Conservation (phyloP, 176 grass and related monocot genomes). For the Alopecurus myosuroides region DNA sequence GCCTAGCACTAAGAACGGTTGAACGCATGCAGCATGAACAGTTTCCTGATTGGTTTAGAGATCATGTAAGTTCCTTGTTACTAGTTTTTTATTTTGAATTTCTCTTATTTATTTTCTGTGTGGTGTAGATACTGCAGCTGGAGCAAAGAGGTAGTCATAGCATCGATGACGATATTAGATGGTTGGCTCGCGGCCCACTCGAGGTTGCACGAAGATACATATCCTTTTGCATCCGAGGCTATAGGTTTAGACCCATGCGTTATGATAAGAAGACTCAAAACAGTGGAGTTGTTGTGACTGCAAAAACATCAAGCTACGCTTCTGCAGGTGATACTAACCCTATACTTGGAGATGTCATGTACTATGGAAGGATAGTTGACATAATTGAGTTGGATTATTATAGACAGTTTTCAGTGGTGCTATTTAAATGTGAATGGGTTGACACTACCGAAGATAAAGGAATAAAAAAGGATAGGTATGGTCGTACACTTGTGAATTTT, state of each 20-base stretch:
- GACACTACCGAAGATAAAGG: background rate
- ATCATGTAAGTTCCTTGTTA: background rate
- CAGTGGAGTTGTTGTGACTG: background rate
- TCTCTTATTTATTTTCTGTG: background rate
- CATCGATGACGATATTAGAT: background rate
- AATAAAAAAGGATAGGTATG: constrained; percentile 9
- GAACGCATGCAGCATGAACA: background rate
- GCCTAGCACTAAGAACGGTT: background rate
- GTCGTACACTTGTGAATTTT: constrained; percentile 18
- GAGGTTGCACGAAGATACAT: background rate
- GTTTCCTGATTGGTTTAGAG: background rate
- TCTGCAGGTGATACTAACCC: background rate
- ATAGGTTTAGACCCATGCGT: background rate
- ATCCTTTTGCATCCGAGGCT: background rate
- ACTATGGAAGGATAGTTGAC: constrained; percentile 17
- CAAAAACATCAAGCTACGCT: background rate
- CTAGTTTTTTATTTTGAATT: background rate
- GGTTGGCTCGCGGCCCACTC: background rate
- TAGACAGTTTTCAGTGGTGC: background rate
- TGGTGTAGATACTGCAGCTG: background rate
- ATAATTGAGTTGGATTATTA: constrained; percentile 14
- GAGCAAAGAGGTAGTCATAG: background rate
- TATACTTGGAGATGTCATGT: constrained; percentile 17
- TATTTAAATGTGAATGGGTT: constrained; percentile 32
- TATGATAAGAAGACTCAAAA: constrained; percentile 2